phyloP scores from a whole-genome alignment of 2,329 filamentous ascomycete species.

The Arthrobotrys pseudoclavata region DNA sequence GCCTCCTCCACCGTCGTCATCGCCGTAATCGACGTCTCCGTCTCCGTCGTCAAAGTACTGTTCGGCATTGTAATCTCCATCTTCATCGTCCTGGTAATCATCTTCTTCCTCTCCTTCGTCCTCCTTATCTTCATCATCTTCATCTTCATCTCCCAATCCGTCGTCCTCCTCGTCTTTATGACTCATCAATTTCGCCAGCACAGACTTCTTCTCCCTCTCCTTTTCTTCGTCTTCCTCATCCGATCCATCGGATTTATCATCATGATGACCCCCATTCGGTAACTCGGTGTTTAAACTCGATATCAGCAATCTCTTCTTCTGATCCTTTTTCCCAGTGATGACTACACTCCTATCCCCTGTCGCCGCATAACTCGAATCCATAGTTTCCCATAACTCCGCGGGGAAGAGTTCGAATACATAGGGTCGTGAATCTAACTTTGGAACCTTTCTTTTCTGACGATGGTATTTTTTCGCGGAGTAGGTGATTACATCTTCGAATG shows the following conservation, averaged over 20 bases:
- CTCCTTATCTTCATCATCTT: slow-evolving; percentile 63
- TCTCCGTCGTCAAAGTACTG: slow-evolving; percentile 64
- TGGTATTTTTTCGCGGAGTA: slow-evolving; percentile 63
- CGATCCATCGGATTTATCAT: slow-evolving; percentile 65
- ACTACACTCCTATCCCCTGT: slow-evolving; percentile 59
- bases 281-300: slow-evolving; percentile 61
- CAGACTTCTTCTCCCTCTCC: slow-evolving; percentile 61
- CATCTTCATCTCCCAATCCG: slow-evolving; percentile 62
- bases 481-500: slow-evolving; percentile 63
- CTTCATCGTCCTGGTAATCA: slow-evolving; percentile 63
- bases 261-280: slow-evolving; percentile 54
- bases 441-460: slow-evolving; percentile 62
- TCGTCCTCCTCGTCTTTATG: slow-evolving; percentile 55
- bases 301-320: slow-evolving; percentile 61
- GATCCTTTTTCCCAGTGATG: slow-evolving; percentile 59
- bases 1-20: slow-evolving; percentile 62
- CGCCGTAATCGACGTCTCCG: slow-evolving; percentile 62
- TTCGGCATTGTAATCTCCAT: slow-evolving; percentile 64
- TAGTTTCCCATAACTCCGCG: slow-evolving; percentile 62
- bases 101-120: slow-evolving; percentile 62
- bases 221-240: slow-evolving; percentile 64
- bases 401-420: slow-evolving; percentile 64
- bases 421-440: slow-evolving; percentile 63
- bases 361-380: slow-evolving; percentile 59
- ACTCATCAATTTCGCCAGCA: slow-evolving; percentile 54